Conservation (phyloP, 345 rosid species). For the Euphorbia lathyris region DNA sequence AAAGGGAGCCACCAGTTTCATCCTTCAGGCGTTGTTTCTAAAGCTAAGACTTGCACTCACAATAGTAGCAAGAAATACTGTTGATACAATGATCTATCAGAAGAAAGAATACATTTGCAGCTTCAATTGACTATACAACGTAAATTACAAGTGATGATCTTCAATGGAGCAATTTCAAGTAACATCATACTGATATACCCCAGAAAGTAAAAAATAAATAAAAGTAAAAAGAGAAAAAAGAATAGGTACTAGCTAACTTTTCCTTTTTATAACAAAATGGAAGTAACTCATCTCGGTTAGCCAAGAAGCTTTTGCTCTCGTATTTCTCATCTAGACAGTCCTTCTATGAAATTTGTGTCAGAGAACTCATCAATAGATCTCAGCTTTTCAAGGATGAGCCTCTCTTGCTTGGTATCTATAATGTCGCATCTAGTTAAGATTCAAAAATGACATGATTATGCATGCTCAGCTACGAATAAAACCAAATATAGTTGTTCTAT, state of each 20-base stretch:
- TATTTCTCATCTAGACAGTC: conserved; percentile 13
- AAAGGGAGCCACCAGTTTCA: too few species aligned
- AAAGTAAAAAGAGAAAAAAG: not conserved
- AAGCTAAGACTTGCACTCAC: too few species aligned
- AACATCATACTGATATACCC: not conserved
- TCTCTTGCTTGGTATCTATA: conserved; percentile 74
- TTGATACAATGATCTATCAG: not conserved
- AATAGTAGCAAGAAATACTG: too few species aligned
- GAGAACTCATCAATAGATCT: conserved; percentile 43
- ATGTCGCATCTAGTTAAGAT: conserved; percentile 37
- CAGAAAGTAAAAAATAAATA: not conserved
- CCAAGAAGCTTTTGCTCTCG: not conserved
- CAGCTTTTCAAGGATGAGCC: conserved; percentile 61
- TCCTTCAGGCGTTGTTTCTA: too few species aligned
- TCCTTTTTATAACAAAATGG: not conserved
- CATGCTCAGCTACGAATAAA: not conserved
- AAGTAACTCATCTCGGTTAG: not conserved
- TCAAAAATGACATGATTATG: conserved; percentile 1
- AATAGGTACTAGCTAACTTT: not conserved
- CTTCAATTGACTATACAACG: not conserved
- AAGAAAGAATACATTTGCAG: not conserved
- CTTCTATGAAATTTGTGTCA: conserved; percentile 14
- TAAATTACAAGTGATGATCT: too few species aligned
- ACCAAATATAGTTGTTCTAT: not conserved
- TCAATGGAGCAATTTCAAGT: too few species aligned